Evolutionary conservation across 345 rosid genomes (phyloP), one percentile per base, ranked within the genome.

Genomic region (Aquilaria malaccensis): DNA sequence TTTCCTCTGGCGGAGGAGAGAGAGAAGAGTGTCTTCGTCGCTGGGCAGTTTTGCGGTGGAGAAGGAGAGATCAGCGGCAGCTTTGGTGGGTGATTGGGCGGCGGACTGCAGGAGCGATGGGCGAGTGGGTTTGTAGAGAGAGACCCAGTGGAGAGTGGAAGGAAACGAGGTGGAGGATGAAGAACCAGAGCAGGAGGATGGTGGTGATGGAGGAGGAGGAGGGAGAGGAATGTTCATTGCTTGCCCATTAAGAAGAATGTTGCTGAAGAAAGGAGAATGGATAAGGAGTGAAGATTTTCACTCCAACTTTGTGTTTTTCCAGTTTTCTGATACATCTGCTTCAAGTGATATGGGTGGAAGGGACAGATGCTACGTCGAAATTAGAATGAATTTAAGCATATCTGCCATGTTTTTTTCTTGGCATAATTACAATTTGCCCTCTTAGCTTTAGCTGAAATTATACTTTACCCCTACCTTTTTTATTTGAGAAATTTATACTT

Each of bases 1-100:
- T 72, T 59, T 78, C 49, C 94, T 56, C 53, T 76, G 86, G 37
- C 94, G 94, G 52, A 93, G 98, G 66, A 89, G 97, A 11, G 65
- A 65, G 3, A 89, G 62, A 45, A 93, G 89, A n/a, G 78, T 66
- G 50, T 77, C 86, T 66, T 93, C 98, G 9, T 74, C 64, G 69
- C 22, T 53, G 61, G 60, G 14, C 15, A 56, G 1, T 55, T 56
- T 55, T 50, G 67, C 0, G 63, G 75, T 0, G 67, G 66, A 30
- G 53, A 70, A 60, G 29, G 76, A 59, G 61, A 72, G 68, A 60
- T 76, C 74, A 1, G 79, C 55, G 47, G 74, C 1, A 72, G 60
- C 13, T 69, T 43, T 47, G 80, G 81, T 52, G 12, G 66, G 70
- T 50, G 62, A 55, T 45, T 64, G 57, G 67, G 81, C 51, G 7